A percentile compares a stretch with the other conserved stretches of the same genome.
These are phyloP conservation scores for Przewalskia tangutica DNA, from an alignment of 257 asterid genomes.

Conservation along the genomic window DNA sequence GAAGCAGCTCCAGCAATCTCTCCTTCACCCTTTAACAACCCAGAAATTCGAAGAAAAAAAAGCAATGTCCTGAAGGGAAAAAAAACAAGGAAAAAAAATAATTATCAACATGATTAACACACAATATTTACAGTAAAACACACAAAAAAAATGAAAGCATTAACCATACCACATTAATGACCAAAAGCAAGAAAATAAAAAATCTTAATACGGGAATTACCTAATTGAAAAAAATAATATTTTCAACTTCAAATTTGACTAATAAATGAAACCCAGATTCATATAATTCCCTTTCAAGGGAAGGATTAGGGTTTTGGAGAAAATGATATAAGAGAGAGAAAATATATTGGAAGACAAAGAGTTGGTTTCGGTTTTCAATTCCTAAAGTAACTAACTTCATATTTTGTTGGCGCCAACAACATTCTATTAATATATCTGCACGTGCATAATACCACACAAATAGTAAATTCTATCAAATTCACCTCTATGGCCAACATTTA, in stretches of 20 bases:
- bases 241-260: not conserved
- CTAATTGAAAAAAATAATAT: not conserved
- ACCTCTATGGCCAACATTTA: not conserved
- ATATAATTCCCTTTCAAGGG: not conserved
- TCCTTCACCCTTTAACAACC: not conserved
- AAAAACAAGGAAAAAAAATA: not conserved
- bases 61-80: not conserved
- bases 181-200: not conserved
- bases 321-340: not conserved
- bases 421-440: not conserved
- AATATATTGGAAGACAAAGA: not conserved
- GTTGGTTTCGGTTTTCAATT: not conserved
- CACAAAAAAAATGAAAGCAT: not conserved
- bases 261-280: not conserved
- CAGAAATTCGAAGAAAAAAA: not conserved
- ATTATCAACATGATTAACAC: not conserved
- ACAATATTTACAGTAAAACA: not conserved
- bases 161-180: not conserved
- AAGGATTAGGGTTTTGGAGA: not conserved
- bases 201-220: not conserved
- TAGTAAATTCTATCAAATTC: not conserved
- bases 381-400: not conserved
- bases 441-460: not conserved
- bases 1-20: not conserved
- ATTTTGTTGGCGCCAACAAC: not conserved